Conservation (phyloP, 352 stramenopile genomes). For the Globisporangium acanthophoron region DNA sequence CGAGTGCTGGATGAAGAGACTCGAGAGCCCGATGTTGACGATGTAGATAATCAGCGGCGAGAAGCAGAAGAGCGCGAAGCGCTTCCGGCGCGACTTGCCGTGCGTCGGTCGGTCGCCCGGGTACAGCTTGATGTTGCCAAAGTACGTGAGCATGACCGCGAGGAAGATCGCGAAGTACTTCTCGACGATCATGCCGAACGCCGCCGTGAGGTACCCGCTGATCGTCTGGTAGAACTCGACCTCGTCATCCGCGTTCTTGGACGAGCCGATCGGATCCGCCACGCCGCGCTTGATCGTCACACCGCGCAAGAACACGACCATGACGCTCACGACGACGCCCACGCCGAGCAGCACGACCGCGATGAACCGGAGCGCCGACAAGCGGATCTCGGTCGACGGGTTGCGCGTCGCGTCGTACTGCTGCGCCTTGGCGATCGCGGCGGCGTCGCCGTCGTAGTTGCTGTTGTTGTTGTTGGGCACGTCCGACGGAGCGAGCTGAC, state of each 20-base stretch:
- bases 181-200: conserved; percentile 1
- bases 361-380: conserved; percentile 5
- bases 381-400: conserved; percentile 1
- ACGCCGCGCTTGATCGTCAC: conserved; percentile 9
- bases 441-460: not conserved
- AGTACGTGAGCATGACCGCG: conserved; percentile 11
- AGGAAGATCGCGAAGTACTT: conserved; percentile 10
- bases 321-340: conserved; percentile 2
- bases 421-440: conserved; percentile 1
- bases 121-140: conserved; percentile 4
- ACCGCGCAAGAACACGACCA: conserved; percentile 8
- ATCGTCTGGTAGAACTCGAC: conserved; percentile 10
- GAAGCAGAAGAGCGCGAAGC: conserved; percentile 6
- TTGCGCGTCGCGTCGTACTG: not conserved
- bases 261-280: conserved; percentile 8
- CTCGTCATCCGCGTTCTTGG: conserved; percentile 9
- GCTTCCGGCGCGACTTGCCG: not conserved
- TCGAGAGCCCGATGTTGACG: conserved; percentile 4
- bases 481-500: not conserved
- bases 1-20: conserved; percentile 7
- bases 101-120: conserved; percentile 1
- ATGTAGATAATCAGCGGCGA: conserved; percentile 4
- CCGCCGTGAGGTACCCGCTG: conserved; percentile 6
- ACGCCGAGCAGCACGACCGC: conserved; percentile 7
- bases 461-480: not conserved